Conservation (phyloP, 2,329 filamentous ascomycete genomes). For the Aschersonia sp. region DNA sequence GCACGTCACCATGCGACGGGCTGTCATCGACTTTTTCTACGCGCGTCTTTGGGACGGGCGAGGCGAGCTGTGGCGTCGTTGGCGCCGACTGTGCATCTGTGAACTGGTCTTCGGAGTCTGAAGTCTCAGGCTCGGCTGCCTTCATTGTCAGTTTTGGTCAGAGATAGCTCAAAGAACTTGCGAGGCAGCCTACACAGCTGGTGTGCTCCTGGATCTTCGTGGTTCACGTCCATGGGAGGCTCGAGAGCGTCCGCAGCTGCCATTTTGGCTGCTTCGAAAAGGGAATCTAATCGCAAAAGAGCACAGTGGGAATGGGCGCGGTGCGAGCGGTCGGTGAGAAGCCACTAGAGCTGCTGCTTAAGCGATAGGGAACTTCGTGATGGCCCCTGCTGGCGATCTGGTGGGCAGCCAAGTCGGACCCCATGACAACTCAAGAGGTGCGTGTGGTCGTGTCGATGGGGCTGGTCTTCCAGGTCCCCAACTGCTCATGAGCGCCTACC, state of each 20-base stretch:
- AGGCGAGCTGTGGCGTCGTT: conserved; percentile 25
- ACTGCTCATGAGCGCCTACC: too few relatives aligned
- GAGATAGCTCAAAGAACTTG: not conserved
- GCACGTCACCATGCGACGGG: conserved; percentile 42
- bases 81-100: conserved; percentile 47
- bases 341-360: too few relatives aligned
- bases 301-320: too few relatives aligned
- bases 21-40: conserved; percentile 42
- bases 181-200: conserved; percentile 32
- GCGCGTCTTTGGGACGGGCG: conserved; percentile 42
- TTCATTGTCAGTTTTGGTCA: conserved; percentile 10
- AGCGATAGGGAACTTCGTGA: too few relatives aligned
- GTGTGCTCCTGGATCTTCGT: conserved; percentile 42
- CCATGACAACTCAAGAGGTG: not conserved
- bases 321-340: too few relatives aligned
- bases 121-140: conserved; percentile 26
- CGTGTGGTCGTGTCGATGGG: not conserved
- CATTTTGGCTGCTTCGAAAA: conserved; percentile 9
- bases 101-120: conserved; percentile 57
- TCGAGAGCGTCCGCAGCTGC: conserved; percentile 15
- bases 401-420: not conserved
- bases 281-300: too few relatives aligned
- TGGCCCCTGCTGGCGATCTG: not conserved
- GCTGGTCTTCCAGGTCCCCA: not conserved
- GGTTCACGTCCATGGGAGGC: conserved; percentile 15